A percentile compares a stretch with the other conserved stretches of the same genome.
phyloP scores from a whole-genome alignment of 768 basidiomycete genomes.

The Dendrothele bispora region DNA sequence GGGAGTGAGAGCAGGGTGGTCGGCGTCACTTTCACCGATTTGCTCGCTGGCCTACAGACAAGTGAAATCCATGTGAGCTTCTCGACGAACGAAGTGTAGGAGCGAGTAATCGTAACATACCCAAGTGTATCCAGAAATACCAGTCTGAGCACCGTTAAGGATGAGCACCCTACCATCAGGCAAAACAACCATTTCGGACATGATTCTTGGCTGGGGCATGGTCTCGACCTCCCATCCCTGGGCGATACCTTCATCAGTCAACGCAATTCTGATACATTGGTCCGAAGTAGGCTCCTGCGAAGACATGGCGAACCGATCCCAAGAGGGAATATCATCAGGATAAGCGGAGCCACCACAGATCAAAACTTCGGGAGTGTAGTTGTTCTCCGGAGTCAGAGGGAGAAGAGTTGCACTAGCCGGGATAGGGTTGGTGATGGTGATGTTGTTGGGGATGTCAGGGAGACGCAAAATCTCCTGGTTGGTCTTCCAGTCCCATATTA shows the following conservation, averaged over 20 bases:
- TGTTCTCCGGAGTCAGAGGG: conserved; percentile 33
- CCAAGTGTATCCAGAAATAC: conserved; percentile 41
- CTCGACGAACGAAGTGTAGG: no score
- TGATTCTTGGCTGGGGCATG: conserved; percentile 40
- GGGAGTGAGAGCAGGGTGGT: conserved; percentile 33
- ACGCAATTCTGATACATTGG: conserved; percentile 42
- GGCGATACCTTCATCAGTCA: conserved; percentile 40
- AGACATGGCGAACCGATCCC: conserved; percentile 27
- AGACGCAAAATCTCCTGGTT: conserved; percentile 11
- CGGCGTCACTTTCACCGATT: conserved; percentile 38
- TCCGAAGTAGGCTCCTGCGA: conserved; percentile 39
- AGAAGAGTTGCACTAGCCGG: conserved; percentile 36
- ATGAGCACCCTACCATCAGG: conserved; percentile 42
- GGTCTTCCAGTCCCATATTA: conserved; percentile 22
- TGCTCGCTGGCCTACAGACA: no score
- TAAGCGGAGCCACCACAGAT: conserved; percentile 45
- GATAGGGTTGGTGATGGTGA: conserved; percentile 14
- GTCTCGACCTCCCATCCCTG: conserved; percentile 45
- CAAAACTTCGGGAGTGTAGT: conserved; percentile 44
- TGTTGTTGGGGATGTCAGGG: conserved; percentile 2
- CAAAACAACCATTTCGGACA: conserved; percentile 36
- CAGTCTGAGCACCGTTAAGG: conserved; percentile 43
- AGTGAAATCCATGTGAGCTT: no score
- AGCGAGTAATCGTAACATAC: no score
- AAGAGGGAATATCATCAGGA: conserved; percentile 26